Conservation (phyloP, 495 filamentous ascomycete genomes). For the Aspergillus incahuasiensis region DNA sequence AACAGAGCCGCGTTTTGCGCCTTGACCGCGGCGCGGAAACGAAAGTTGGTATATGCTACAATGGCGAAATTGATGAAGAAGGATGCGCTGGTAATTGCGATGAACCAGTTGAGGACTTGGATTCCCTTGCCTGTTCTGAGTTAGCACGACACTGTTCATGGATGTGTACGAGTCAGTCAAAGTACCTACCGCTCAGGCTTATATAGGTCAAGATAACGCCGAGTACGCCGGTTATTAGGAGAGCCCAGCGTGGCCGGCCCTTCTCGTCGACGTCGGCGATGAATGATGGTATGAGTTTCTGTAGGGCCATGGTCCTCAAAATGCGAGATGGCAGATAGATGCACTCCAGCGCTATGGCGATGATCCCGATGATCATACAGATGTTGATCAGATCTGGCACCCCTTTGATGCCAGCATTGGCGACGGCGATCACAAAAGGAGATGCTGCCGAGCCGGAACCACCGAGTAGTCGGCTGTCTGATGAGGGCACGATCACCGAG, state of each 20-base stretch:
- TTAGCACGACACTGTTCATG: not conserved
- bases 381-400: slow-evolving; percentile 10
- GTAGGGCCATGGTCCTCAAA: slow-evolving; percentile 9
- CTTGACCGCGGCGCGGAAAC: slow-evolving; percentile 9
- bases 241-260: slow-evolving; percentile 11
- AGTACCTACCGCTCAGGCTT: slow-evolving; percentile 7
- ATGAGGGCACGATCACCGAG: slow-evolving; percentile 6
- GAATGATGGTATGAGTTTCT: slow-evolving; percentile 3
- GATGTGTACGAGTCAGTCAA: not conserved
- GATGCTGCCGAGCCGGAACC: slow-evolving; percentile 6
- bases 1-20: slow-evolving; percentile 7
- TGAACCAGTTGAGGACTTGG: slow-evolving; percentile 12
- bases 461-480: slow-evolving; percentile 5
- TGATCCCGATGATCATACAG: slow-evolving; percentile 9
- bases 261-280: slow-evolving; percentile 7
- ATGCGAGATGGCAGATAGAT: slow-evolving; percentile 13
- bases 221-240: slow-evolving; percentile 1
- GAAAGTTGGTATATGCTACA: slow-evolving; percentile 11
- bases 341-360: slow-evolving; percentile 7
- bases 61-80: slow-evolving; percentile 17
- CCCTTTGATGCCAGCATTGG: slow-evolving; percentile 8
- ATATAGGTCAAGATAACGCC: slow-evolving; percentile 9
- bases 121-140: not conserved
- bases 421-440: slow-evolving; percentile 12
- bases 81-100: slow-evolving; percentile 13